Evolutionary conservation across 2,329 filamentous ascomycete genomes (phyloP), one percentile per base, ranked within the genome.

Genomic region (Myriosclerotinia duriaeana): DNA sequence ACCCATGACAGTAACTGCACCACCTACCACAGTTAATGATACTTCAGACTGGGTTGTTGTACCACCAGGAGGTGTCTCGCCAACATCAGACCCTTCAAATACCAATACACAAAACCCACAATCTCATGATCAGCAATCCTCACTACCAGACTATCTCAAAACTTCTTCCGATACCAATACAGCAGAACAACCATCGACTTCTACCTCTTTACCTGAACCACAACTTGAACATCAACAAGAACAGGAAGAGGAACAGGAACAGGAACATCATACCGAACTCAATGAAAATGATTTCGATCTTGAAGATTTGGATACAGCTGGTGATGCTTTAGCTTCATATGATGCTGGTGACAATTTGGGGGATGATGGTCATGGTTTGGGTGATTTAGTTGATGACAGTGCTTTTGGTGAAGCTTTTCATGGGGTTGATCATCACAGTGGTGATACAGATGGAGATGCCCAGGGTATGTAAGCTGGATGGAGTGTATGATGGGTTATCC

Each of bases 361-460:
- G 22, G 82, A 82, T 65, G 77, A 82, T 5, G 82, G 83, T 70
- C 76, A 83, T 53, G 85, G 84, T 11, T 77, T 85, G n/a, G 83
- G 85, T 75, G 77, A 88, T 62, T 82, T 84, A 72, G 84, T 88
- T 79, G 89, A 92, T 56, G 89, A 93, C 74, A 92, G 89, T 46
- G 91, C 90, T 1, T 95, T 95, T 79, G 91, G 90, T 3, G 90
- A 95, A 72, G 91, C 91, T 0, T 92, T 94, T 78, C 90, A 93
- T 72, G 86, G 84, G 5, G 84, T 87, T 15, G 83, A 76, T 38
- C 64, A 65, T 56, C 71, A 65, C 9, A 71, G 70, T 22, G 72
- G 69, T n/a, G 69, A 72, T 22, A 48, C 53, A 11, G 64, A 63
- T 48, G 58, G 44, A 20, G 52, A 55, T 38, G 65, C 67, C 8